phyloP scores from a whole-genome alignment of 345 rosid species.

The Eucalyptus marginata region DNA sequence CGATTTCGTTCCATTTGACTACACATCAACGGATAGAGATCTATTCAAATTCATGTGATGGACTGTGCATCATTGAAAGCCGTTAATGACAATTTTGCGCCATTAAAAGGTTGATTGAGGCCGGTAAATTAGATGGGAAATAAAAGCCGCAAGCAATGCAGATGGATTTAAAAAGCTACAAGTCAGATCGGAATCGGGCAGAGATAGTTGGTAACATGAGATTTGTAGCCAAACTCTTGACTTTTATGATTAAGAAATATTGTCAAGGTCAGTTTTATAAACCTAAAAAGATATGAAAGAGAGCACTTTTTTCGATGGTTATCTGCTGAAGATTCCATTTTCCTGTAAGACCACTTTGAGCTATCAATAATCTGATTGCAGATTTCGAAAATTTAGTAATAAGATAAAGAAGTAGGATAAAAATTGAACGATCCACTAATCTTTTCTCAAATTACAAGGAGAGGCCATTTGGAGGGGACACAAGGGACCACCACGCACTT shows the following conservation, averaged over 20 bases:
- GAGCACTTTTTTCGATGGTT: too few species aligned
- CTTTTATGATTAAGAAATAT: too few species aligned
- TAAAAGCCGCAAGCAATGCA: not conserved
- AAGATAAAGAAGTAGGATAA: not conserved
- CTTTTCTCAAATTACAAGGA: not conserved
- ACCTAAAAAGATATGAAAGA: too few species aligned
- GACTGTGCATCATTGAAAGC: too few species aligned
- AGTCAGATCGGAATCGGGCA: not conserved
- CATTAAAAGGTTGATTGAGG: too few species aligned
- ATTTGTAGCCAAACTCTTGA: too few species aligned
- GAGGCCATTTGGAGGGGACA: not conserved
- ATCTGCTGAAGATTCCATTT: not conserved
- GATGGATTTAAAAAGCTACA: not conserved
- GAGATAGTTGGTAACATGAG: not conserved
- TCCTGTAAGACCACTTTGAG: accelerated
- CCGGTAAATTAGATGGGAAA: not conserved
- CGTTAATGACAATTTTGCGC: too few species aligned
- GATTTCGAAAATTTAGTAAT: not conserved
- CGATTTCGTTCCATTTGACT: too few species aligned
- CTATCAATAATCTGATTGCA: accelerated
- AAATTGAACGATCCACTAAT: too few species aligned
- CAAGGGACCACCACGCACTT: not conserved
- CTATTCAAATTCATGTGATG: too few species aligned
- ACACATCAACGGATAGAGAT: too few species aligned
- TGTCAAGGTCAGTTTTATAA: accelerated